phyloP scores from a whole-genome alignment of 2,329 filamentous ascomycete genomes.

The Xylariaceae sp. region DNA sequence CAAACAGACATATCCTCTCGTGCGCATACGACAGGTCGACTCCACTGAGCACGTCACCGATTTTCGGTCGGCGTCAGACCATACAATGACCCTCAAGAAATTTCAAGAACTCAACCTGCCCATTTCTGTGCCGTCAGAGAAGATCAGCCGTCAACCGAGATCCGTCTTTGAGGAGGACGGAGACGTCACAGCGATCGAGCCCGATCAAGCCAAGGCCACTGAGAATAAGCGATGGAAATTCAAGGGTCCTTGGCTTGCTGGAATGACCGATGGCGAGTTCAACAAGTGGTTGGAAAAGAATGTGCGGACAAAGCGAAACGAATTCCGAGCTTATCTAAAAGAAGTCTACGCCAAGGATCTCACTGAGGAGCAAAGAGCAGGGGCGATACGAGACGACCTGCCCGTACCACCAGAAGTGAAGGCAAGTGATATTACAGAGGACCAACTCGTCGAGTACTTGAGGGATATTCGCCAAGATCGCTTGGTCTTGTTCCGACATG shows the following conservation, averaged over 20 bases:
- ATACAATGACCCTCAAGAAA: slow-evolving; percentile 81
- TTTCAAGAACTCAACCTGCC: slow-evolving; percentile 83
- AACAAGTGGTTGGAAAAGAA: slow-evolving; percentile 59
- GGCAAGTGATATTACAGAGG: slow-evolving; percentile 54
- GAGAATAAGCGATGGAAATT: slow-evolving; percentile 69
- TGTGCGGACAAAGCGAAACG: slow-evolving; percentile 58
- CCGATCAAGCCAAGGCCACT: slow-evolving; percentile 42
- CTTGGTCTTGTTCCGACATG: slow-evolving; percentile 57
- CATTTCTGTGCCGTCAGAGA: slow-evolving; percentile 59
- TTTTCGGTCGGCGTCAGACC: slow-evolving; percentile 82
- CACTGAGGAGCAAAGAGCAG: slow-evolving; percentile 46
- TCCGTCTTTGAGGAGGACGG: slow-evolving; percentile 67
- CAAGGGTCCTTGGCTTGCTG: slow-evolving; percentile 69
- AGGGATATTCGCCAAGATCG: slow-evolving; percentile 60
- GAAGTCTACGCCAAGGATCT: slow-evolving; percentile 55
- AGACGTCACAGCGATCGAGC: slow-evolving; percentile 57
- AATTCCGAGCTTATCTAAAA: slow-evolving; percentile 63
- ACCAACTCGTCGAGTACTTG: slow-evolving; percentile 59
- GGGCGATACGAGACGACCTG: slow-evolving; percentile 50
- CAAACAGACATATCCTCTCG: slow-evolving; percentile 73
- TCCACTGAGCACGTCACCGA: slow-evolving; percentile 89
- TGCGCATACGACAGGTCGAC: slow-evolving; percentile 81
- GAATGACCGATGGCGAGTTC: slow-evolving; percentile 67
- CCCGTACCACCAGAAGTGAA: slow-evolving; percentile 41
- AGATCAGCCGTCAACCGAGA: slow-evolving; percentile 38